Evolutionary conservation across 352 stramenopile species (phyloP).

Genomic region (Phytophthora kernoviae): DNA sequence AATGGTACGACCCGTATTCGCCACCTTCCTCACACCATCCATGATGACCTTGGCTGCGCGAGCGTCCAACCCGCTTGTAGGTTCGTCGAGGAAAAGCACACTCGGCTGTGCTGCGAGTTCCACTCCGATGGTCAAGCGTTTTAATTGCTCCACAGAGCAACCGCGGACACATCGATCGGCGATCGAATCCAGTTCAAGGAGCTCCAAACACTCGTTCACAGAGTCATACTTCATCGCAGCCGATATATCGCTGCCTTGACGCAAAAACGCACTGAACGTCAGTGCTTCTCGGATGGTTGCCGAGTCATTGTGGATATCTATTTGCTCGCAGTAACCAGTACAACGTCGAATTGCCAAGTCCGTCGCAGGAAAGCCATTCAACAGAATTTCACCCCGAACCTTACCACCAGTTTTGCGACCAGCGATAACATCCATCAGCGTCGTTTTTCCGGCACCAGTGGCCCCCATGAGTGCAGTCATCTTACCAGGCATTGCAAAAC

Average conservation of each 20-base stretch:
- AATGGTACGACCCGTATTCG: constrained; percentile 67
- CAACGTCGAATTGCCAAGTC: constrained; percentile 40
- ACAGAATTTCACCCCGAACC: constrained; percentile 54
- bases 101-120: constrained; percentile 87
- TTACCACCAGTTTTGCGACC: constrained; percentile 86
- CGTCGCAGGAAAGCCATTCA: constrained; percentile 43
- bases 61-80: constrained; percentile 85
- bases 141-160: constrained; percentile 48
- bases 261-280: constrained; percentile 85
- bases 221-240: constrained; percentile 37
- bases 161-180: constrained; percentile 43
- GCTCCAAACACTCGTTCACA: constrained; percentile 46
- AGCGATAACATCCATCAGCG: constrained; percentile 92
- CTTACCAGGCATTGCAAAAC: constrained; percentile 47
- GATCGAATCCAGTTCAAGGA: constrained; percentile 45
- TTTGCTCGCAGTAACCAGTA: constrained; percentile 67
- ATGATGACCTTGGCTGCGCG: constrained; percentile 85
- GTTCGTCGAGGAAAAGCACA: constrained; percentile 88
- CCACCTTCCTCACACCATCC: constrained; percentile 82
- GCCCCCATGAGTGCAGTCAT: constrained; percentile 72
- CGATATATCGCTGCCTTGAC: constrained; percentile 44
- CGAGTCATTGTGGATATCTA: constrained; percentile 84
- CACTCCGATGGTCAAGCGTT: constrained; percentile 77
- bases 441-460: constrained; percentile 87
- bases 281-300: constrained; percentile 89